Evolutionary conservation across 768 basidiomycete genomes (phyloP), one percentile per base, ranked within the genome.

Genomic region (Saitozyma sp.): DNA sequence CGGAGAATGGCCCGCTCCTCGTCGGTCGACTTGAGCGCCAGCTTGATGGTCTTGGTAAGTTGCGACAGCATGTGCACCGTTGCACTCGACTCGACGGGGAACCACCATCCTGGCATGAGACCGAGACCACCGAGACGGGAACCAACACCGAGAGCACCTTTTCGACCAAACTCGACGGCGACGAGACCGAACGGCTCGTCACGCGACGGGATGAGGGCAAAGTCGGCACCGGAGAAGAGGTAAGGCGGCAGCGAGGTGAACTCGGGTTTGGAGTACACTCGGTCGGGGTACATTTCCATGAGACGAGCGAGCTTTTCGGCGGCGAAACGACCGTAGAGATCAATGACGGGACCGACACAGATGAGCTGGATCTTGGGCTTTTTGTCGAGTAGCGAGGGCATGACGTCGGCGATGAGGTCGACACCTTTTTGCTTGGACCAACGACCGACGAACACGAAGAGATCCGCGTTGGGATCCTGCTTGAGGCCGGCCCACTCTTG

Each of bases 61-160:
- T 96, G 93, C 11, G 93, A 95, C 74, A 93, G 82, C 91, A 96
- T 91, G 81, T 96, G 93, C 43, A 87, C 88, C 6, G 92, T 93
- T 37, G 93, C 88, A 65, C 83, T 92, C 0, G 92, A 95, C 81
- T 95, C 92, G 46, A 96, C 93, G 54, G 93, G 93, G 84, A 92
- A 95, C 93, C 93, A 96, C 93, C 93, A 95, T 82, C 92, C 93
- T 76, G 93, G 93, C 93, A 96, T 96, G 63, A 96, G 82, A 80
- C 93, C 93, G 50, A 96, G 84, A 83, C 93, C 93, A 75, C 93
- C 93, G 19, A 95, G 84, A 71, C 93, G 89, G 82, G 89, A 87
- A 68, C 93, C 93, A 68, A 96, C 93, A 82, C 93, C 93, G 56
- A 96, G 86, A 58, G 93, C 93, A 83, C 93, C 93, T 80, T 95